phyloP scores from a whole-genome alignment of 2,329 filamentous ascomycete species.

The Zymoseptoria brevis region DNA sequence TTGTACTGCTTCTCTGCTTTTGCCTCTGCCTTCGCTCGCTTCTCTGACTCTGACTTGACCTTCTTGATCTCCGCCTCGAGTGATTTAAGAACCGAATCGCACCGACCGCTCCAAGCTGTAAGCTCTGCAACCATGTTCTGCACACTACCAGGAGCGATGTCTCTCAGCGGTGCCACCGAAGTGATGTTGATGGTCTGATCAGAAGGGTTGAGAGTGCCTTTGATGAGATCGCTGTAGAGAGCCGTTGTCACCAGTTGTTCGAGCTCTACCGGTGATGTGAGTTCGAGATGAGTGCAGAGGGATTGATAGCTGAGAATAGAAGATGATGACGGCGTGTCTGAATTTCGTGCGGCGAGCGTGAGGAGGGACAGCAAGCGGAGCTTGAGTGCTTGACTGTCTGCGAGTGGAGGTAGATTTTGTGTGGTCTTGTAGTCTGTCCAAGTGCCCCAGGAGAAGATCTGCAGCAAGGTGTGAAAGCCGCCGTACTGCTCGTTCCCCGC shows the following conservation, averaged over 20 bases:
- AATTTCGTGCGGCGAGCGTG: conserved; percentile 59
- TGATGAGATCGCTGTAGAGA: conserved; percentile 76
- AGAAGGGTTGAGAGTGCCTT: conserved; percentile 74
- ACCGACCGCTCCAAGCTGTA: conserved; percentile 69
- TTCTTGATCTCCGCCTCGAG: conserved; percentile 66
- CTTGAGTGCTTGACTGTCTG: conserved; percentile 67
- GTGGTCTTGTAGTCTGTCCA: conserved; percentile 63
- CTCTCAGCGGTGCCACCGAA: conserved; percentile 75
- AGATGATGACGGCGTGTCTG: conserved; percentile 34
- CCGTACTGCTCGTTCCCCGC: conserved; percentile 54
- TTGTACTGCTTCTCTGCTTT: conserved; percentile 36
- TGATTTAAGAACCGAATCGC: conserved; percentile 61
- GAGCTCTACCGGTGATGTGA: conserved; percentile 60
- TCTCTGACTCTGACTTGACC: conserved; percentile 47
- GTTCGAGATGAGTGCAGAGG: conserved; percentile 59
- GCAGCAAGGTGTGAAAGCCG: conserved; percentile 60
- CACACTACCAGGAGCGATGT: conserved; percentile 68
- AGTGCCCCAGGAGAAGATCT: conserved; percentile 89
- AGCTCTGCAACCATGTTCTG: conserved; percentile 61
- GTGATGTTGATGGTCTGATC: conserved; percentile 67
- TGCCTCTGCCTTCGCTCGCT: conserved; percentile 35
- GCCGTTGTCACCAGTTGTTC: conserved; percentile 81
- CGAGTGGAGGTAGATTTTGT: conserved; percentile 51
- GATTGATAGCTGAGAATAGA: conserved; percentile 60
- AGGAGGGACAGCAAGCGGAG: conserved; percentile 86